Evolutionary conservation across 768 basidiomycete genomes (phyloP).

Genomic region (Mrakia blollopis): DNA sequence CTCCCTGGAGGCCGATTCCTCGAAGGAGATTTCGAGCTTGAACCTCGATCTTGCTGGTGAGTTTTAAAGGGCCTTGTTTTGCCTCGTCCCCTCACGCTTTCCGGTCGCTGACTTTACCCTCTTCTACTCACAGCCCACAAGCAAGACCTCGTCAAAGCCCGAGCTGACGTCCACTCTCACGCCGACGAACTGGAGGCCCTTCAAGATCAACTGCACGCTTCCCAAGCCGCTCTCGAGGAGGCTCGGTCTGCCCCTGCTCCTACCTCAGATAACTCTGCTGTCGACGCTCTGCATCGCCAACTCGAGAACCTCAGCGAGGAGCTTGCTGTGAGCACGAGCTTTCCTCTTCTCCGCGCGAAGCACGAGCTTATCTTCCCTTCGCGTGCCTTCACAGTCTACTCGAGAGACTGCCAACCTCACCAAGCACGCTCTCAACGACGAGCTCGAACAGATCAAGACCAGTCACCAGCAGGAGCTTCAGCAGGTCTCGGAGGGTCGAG

Average conservation of each 20-base stretch:
- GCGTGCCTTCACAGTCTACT: background rate
- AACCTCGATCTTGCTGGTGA: constrained; percentile 13
- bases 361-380: background rate
- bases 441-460: constrained; percentile 12
- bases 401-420: constrained; percentile 21
- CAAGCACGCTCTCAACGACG: constrained; percentile 17
- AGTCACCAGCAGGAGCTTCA: constrained; percentile 17
- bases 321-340: background rate
- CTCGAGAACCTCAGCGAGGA: constrained; percentile 12
- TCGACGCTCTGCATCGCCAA: background rate
- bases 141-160: constrained; percentile 18
- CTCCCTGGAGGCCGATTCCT: constrained; percentile 16
- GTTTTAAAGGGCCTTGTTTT: background rate
- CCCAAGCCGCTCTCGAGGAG: constrained; percentile 2
- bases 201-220: constrained; percentile 14
- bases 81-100: too few species aligned
- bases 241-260: constrained; percentile 9
- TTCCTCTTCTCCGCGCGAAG: background rate
- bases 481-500: constrained; percentile 11
- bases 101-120: background rate
- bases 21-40: constrained; percentile 6
- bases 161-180: background rate
- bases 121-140: constrained; percentile 1
- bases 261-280: background rate
- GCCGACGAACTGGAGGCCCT: constrained; percentile 18